These are phyloP conservation scores for Streptanthus diversifolius DNA, from an alignment of 345 rosid species.

Conservation along the genomic window DNA sequence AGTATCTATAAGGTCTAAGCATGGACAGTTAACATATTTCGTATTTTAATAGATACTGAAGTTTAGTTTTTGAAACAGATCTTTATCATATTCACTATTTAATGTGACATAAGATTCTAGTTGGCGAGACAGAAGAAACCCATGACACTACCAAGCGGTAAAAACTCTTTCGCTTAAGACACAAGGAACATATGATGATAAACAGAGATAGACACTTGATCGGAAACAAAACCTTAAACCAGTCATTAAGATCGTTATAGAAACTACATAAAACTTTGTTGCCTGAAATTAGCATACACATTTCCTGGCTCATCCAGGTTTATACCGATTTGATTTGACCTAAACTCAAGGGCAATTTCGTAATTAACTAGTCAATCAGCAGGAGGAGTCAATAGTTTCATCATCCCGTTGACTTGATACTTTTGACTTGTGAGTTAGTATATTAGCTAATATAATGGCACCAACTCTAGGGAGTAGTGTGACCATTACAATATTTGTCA, in stretches of 20 bases:
- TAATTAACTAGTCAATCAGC: background rate
- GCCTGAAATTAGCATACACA: background rate
- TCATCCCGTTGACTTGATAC: no score
- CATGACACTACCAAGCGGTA: background rate
- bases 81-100: background rate
- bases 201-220: background rate
- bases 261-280: background rate
- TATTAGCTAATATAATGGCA: no score
- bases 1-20: background rate
- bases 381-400: background rate
- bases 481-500: background rate
- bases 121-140: background rate
- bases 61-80: background rate
- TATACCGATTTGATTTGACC: constrained; percentile 49
- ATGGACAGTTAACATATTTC: background rate
- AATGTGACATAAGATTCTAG: background rate
- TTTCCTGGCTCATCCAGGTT: background rate
- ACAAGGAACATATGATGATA: constrained; percentile 3
- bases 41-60: background rate
- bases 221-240: background rate
- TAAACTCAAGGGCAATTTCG: constrained; percentile 39
- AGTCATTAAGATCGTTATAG: background rate
- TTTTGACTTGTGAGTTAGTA: no score
- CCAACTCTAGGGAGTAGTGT: no score
- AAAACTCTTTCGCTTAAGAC: background rate